Conservation (phyloP, 345 rosid species). For the Limnanthes douglasii region DNA sequence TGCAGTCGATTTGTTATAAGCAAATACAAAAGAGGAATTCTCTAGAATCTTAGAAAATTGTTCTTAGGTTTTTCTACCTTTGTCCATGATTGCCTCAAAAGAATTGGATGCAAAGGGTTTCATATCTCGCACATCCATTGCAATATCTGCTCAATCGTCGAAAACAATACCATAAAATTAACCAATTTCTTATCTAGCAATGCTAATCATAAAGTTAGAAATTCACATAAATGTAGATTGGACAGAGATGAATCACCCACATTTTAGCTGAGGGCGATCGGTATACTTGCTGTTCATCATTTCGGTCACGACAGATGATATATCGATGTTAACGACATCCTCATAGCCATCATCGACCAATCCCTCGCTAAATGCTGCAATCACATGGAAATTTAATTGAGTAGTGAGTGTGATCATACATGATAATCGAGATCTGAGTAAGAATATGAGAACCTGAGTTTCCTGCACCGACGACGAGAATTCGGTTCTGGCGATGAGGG, state of each 20-base stretch:
- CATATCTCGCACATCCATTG: slow-evolving; percentile 83
- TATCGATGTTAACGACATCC: slow-evolving; percentile 64
- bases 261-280: slow-evolving; percentile 46
- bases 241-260: slow-evolving; percentile 12
- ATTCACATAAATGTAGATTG: slow-evolving; percentile 2
- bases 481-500: slow-evolving; percentile 32
- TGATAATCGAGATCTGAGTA: not conserved
- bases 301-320: slow-evolving; percentile 60
- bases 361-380: slow-evolving; percentile 60
- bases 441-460: slow-evolving; percentile 43
- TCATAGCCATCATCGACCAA: slow-evolving; percentile 75
- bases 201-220: not conserved
- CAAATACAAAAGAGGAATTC: too few species aligned
- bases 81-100: slow-evolving; percentile 67
- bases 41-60: too few species aligned
- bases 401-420: not conserved
- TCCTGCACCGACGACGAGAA: slow-evolving; percentile 81
- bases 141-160: slow-evolving; percentile 28
- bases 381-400: not conserved
- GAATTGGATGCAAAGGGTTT: slow-evolving; percentile 36
- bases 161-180: not conserved
- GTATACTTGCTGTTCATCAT: slow-evolving; percentile 49
- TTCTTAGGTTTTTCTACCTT: too few species aligned
- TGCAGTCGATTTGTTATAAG: too few species aligned
- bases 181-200: not conserved